A percentile compares a stretch with the other conserved stretches of the same genome.
Evolutionary conservation across 2,329 filamentous ascomycete species (phyloP).

Genomic region (Ascochyta pisi): DNA sequence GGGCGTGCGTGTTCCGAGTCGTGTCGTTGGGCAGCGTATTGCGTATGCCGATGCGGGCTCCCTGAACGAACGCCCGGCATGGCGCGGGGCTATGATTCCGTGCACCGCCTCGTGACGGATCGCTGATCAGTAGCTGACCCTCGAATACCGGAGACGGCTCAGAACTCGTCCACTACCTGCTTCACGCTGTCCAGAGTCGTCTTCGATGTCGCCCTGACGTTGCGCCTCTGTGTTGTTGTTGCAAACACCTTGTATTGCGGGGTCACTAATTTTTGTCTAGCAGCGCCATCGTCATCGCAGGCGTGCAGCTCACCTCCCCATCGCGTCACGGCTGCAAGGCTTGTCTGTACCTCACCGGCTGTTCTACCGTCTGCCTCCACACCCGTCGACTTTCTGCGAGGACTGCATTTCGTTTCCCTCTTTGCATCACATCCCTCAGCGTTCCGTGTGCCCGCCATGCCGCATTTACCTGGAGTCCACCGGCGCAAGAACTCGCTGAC

Average conservation of each 20-base stretch:
- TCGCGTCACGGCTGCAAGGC: slow-evolving; percentile 23
- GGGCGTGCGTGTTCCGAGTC: slow-evolving; percentile 16
- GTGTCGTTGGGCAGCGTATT: slow-evolving; percentile 20
- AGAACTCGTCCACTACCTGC: slow-evolving; percentile 3
- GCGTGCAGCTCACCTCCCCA: slow-evolving; percentile 15
- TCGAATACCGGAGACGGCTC: slow-evolving; percentile 2
- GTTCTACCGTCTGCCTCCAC: slow-evolving; percentile 14
- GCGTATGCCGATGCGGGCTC: neutral
- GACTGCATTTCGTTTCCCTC: neutral
- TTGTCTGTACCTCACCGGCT: slow-evolving; percentile 22
- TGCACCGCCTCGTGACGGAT: slow-evolving; percentile 7
- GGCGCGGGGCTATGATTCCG: slow-evolving; percentile 9
- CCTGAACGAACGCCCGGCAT: slow-evolving; percentile 1
- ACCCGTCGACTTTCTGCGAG: neutral
- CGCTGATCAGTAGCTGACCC: slow-evolving; percentile 10
- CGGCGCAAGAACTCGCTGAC: slow-evolving; percentile 35
- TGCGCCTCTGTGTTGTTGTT: slow-evolving; percentile 5
- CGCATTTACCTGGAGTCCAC: slow-evolving; percentile 35
- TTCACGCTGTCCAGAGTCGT: neutral
- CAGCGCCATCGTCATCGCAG: slow-evolving; percentile 33
- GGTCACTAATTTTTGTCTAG: slow-evolving; percentile 30
- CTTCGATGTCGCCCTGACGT: slow-evolving; percentile 7
- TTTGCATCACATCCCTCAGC: neutral
- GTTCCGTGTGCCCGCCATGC: slow-evolving; percentile 46
- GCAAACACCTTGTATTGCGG: slow-evolving; percentile 17